phyloP scores from a whole-genome alignment of 345 rosid genomes.

The Citrus australasica region DNA sequence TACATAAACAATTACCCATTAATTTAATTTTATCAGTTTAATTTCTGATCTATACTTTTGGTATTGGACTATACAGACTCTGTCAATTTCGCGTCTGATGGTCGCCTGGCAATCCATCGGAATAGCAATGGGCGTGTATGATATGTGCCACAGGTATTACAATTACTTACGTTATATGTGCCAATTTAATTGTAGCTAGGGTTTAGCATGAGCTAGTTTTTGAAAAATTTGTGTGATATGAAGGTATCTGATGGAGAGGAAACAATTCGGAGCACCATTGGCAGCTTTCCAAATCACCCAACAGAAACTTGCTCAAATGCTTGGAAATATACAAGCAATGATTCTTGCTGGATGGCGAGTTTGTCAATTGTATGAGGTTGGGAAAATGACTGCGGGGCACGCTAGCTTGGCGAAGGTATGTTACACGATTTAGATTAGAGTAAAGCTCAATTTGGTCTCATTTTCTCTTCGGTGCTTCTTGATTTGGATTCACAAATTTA shows the following conservation, averaged over 20 bases:
- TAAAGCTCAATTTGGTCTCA: neutral
- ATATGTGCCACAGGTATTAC: constrained; percentile 85
- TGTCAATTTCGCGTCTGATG: constrained; percentile 88
- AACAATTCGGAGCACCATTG: constrained; percentile 93
- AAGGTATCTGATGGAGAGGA: constrained; percentile 88
- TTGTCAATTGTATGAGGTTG: constrained; percentile 79
- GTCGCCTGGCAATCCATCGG: constrained; percentile 98
- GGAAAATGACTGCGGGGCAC: constrained; percentile 88
- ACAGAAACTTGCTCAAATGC: constrained; percentile 81
- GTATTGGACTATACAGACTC: constrained; percentile 37
- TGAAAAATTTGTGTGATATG: constrained; percentile 7
- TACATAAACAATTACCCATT: too few species aligned
- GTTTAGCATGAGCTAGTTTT: neutral
- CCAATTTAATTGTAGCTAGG: neutral
- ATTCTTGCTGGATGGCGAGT: constrained; percentile 90
- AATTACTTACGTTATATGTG: neutral
- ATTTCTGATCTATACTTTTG: too few species aligned
- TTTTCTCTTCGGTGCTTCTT: neutral
- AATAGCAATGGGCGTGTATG: constrained; percentile 87
- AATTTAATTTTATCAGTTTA: too few species aligned
- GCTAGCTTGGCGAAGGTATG: constrained; percentile 96
- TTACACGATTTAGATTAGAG: neutral
- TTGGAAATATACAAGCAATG: constrained; percentile 92
- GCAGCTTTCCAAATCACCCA: constrained; percentile 88
- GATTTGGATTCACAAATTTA: neutral